Evolutionary conservation across 306 rosid genomes (phyloP), one percentile per base, ranked within the genome.

Genomic region (Cajanus cajan): DNA sequence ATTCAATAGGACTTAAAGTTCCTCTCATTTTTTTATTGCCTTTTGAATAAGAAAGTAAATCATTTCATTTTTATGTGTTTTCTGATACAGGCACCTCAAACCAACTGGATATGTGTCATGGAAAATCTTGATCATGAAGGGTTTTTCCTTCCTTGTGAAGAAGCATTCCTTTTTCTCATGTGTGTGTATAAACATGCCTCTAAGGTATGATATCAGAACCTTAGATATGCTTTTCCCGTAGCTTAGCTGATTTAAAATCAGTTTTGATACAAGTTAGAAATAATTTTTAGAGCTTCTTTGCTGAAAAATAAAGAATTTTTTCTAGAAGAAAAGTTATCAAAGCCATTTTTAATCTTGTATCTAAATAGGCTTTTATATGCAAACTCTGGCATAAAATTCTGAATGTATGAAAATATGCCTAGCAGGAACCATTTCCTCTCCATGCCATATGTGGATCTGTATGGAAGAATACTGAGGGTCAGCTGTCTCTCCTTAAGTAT

Each of bases 381-480:
- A 18, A 64, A 76, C n/a, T n/a, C 76, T 21, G 39, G 31, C 62
- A 6, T 41, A 21, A 15, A 62, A 22, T 74, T 78, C 78, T 71
- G 28, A 78, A 36, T 65, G 28, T 12, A 78, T 70, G 86, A 73
- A 44, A 52, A 78, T 86, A 86, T 47, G 48, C 68, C 58, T 66
- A 61, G 68, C 84, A 96, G 99, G 99, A 91, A 70, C 89, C 89
- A n/a, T 93, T 96, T 84, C 99, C 99, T n/a, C 92, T 96, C 57
- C 92, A 93, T 82, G 90, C 97, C 40, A 73, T 96, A 43, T 96
- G 94, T 81, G 97, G 99, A 69, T 91, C 96, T 70, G 87, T 96
- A 57, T 96, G 99, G 99, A 91, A 93, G 88, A 93, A 96, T 73
- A 89, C 89, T 2, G 99, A 96, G 91, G 98, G 97, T 71, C 99